Evolutionary conservation across 23 red algal genomes (phyloP), one percentile per base, ranked within the genome.

Genomic region (Pyropia haitanensis): DNA sequence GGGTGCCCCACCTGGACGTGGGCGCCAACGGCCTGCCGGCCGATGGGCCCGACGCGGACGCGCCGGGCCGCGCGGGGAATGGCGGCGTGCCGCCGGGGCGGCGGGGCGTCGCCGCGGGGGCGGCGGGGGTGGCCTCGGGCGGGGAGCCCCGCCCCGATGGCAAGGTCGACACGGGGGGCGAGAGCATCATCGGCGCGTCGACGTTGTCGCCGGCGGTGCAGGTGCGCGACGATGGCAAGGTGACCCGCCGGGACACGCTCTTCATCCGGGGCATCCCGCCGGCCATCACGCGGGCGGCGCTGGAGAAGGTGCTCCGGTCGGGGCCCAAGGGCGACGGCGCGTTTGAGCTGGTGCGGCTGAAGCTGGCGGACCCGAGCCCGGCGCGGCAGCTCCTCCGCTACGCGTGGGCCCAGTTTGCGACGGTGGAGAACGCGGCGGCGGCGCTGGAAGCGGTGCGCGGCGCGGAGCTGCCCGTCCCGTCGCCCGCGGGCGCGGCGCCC

Each of bases 261-360:
- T 88, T 88, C 34, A 53, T 88, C 50, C 60, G 72, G 7, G 57
- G 75, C 49, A 88, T 88, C 21, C 82, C 82, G 27, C 48, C 48
- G 17, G 27, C 63, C 31, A 20, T 81, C 18, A 75, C 53, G 44
- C 75, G 82, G n/a, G 58, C 53, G 14, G 46, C 46, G 28, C 48
- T 88, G 14, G 66, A 67, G 25, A 27, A 23, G 27, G 57, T 63
- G 46, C 68, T 88, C 6, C 57, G 53, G 17, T 14, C 15, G 51
- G 80, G 70, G 15, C 61, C 49, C 23, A 62, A 74, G 18, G 80
- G 63, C 4, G 54, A 51, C 8, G 18, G 29, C 14, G 39, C 22
- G 23, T 57, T 76, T 44, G 52, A 58, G n/a, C 44, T 85, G 15
- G 26, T 20, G 18, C 80, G 80, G 33, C 39, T 85, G 25, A 85